phyloP scores from a whole-genome alignment of 2,329 filamentous ascomycete genomes.

The Ophiosphaerella korrae region DNA sequence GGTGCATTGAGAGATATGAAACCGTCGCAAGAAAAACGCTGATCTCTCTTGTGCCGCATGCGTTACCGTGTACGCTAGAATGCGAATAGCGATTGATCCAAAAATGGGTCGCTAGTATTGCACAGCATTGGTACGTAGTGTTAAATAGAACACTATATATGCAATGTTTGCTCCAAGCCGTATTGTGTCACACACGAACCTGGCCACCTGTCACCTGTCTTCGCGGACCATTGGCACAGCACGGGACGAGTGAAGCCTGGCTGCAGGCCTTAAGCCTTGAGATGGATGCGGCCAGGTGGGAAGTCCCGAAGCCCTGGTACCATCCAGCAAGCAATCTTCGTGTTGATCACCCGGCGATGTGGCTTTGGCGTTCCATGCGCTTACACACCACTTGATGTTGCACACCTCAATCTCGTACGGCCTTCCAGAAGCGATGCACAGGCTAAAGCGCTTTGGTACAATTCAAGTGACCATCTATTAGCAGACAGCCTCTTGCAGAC shows the following conservation, averaged over 20 bases:
- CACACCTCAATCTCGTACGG: conserved; percentile 21
- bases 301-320: conserved; percentile 1
- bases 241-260: not conserved
- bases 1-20: not conserved
- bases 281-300: not conserved
- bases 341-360: conserved; percentile 44
- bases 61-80: not conserved
- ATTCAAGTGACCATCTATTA: conserved; percentile 1
- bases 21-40: not conserved
- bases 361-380: conserved; percentile 38
- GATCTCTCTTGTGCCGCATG: not conserved
- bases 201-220: not conserved
- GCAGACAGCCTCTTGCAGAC: conserved; percentile 5
- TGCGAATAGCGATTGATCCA: conserved; percentile 5
- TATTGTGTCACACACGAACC: not conserved
- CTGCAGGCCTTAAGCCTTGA: not conserved
- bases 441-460: conserved; percentile 2
- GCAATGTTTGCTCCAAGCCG: not conserved
- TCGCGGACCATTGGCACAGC: not conserved
- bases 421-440: conserved; percentile 34
- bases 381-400: conserved; percentile 20
- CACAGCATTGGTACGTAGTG: conserved; percentile 1
- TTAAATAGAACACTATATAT: not conserved
- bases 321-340: not conserved
- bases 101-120: conserved; percentile 4